Evolutionary conservation across 805 yeast genomes (phyloP).

Genomic region (Myxozyma nipponensis): DNA sequence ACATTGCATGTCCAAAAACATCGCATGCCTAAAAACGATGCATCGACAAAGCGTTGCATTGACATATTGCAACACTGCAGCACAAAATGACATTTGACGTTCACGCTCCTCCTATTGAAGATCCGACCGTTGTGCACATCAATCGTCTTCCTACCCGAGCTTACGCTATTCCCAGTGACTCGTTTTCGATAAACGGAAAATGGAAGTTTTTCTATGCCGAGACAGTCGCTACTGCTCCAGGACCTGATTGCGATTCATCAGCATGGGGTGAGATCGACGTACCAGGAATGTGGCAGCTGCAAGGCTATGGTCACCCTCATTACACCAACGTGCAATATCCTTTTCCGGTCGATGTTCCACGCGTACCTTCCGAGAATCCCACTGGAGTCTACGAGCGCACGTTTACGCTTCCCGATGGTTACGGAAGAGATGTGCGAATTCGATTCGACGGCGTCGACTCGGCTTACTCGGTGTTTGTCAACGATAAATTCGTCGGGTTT

Average conservation of each 20-base stretch:
- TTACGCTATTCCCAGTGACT: slow-evolving; percentile 12
- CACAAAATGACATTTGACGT: no score
- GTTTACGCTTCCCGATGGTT: slow-evolving; percentile 30
- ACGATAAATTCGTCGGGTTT: slow-evolving; percentile 37
- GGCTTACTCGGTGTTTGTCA: slow-evolving; percentile 38
- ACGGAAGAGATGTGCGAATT: slow-evolving; percentile 30
- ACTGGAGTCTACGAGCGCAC: slow-evolving; percentile 37
- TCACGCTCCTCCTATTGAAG: no score
- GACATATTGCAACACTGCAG: no score
- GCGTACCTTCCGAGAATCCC: slow-evolving; percentile 37
- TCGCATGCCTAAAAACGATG: no score
- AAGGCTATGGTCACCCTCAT: slow-evolving; percentile 39
- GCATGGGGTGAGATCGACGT: slow-evolving; percentile 28
- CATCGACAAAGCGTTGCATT: no score
- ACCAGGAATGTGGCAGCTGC: slow-evolving; percentile 41
- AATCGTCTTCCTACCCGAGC: slow-evolving; percentile 22
- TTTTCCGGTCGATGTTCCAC: slow-evolving; percentile 38
- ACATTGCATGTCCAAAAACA: no score
- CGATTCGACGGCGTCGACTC: slow-evolving; percentile 42
- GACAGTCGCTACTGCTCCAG: slow-evolving; percentile 19
- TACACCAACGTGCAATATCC: slow-evolving; percentile 39
- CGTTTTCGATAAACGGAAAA: slow-evolving; percentile 30
- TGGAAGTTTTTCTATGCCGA: slow-evolving; percentile 31
- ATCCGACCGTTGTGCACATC: slow-evolving; percentile 14
- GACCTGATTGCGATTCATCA: background rate